Percentiles rank a stretch among this genome's conserved stretches.
phyloP scores from a whole-genome alignment of 768 basidiomycete species.

The Lactifluus volemus region DNA sequence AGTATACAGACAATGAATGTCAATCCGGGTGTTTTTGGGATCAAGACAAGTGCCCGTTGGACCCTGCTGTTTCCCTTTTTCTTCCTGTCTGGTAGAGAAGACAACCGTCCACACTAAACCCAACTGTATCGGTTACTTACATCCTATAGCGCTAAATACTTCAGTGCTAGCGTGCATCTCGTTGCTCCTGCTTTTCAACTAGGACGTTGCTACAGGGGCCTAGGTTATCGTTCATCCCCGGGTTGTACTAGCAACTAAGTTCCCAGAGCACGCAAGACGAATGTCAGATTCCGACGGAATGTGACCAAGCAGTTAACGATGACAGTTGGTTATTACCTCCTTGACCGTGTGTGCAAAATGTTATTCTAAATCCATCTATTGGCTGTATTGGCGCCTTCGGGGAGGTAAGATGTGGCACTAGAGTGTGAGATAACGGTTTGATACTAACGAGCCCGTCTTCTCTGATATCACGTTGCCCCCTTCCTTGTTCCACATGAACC shows the following conservation, averaged over 20 bases:
- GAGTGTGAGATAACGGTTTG: neutral
- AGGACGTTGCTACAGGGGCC: neutral
- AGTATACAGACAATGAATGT: neutral
- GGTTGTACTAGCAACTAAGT: neutral
- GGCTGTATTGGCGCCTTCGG: neutral
- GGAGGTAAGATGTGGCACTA: neutral
- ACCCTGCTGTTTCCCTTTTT: neutral
- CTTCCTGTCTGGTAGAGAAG: neutral
- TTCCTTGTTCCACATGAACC: neutral
- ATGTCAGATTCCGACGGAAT: neutral
- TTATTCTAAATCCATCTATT: neutral
- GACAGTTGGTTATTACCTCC: neutral
- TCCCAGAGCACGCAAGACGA: neutral
- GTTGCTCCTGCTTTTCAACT: neutral
- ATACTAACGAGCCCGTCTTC: neutral
- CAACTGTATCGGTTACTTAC: neutral
- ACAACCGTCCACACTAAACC: neutral
- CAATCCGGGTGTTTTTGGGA: neutral
- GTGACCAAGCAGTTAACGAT: neutral
- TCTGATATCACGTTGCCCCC: neutral
- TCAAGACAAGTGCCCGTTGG: neutral
- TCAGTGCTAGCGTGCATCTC: neutral
- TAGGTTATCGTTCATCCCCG: neutral
- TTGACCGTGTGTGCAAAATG: neutral
- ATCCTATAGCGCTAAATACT: neutral